These are phyloP conservation scores for Escovopsis sp. DNA, from an alignment of 2,329 filamentous ascomycete species.

Conservation along the genomic window DNA sequence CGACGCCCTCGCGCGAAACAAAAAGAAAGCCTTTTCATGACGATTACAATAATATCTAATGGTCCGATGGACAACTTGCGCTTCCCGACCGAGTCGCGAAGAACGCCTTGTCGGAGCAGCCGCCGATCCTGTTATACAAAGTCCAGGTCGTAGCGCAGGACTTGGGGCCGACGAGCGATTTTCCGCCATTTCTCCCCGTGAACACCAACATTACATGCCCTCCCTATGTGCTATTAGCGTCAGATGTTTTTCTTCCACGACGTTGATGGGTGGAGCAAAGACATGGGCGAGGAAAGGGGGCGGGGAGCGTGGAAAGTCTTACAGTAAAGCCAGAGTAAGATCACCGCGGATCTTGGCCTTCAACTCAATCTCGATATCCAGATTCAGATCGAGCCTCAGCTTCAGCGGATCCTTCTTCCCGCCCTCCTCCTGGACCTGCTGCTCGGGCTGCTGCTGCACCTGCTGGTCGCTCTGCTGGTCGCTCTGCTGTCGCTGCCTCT, in stretches of 20 bases:
- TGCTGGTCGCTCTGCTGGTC: constrained; percentile 6
- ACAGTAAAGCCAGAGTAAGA: constrained; percentile 58
- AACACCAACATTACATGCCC: neutral
- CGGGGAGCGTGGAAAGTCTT: constrained; percentile 13
- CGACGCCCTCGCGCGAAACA: no score
- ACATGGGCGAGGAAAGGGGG: constrained; percentile 2
- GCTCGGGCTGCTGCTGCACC: constrained; percentile 10
- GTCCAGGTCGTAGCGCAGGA: no score
- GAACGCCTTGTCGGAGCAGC: no score
- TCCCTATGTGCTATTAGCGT: no score
- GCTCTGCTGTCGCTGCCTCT: constrained; percentile 14
- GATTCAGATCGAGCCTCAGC: constrained; percentile 61
- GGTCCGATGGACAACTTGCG: no score
- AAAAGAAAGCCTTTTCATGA: no score
- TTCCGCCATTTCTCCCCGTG: no score
- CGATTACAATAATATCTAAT: no score
- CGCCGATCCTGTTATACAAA: no score
- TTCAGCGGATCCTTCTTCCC: constrained; percentile 43
- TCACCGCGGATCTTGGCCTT: constrained; percentile 81
- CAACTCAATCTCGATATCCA: constrained; percentile 72
- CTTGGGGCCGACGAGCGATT: no score
- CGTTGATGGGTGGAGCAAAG: neutral
- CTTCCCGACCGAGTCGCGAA: no score
- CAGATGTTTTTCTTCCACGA: no score
- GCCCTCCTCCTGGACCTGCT: constrained; percentile 17